Base-by-base conservation (phyloP, 179 eudicot genomes). In the Camellia oleifera region DNA sequence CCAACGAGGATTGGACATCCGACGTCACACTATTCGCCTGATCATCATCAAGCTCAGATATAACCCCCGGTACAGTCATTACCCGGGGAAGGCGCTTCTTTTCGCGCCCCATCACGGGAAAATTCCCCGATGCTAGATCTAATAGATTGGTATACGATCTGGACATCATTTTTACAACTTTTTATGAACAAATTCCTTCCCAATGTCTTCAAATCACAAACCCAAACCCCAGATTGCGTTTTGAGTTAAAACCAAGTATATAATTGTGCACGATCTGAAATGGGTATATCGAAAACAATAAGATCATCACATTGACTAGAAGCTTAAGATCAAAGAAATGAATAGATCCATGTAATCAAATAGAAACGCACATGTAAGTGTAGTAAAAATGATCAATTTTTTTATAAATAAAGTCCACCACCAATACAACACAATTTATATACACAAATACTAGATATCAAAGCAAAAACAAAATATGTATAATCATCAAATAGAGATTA, bases 101-200 rank as follows among this genome's bases (percentile, higher is more conserved):
- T 77, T 89, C 91, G 42, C 87, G 79, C 58, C 87, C 89, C 89
- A 88, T 86, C n/a, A 76, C 89, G n/a, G 90, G 92, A 74, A 89
- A 89, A 83, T 89, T 88, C 69, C 92, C 92, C 1, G 90, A 84
- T 7, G 90, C 88, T 78, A 89, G 85, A 88, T 89, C 92, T 78
- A 88, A 84, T 5, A 89, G 83, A 81, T 89, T 89, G 82, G 92
- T 84, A 86, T 88, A 88, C 76, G 90, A 88, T 82, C 82, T 86
- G n/a, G 90, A 88, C 90, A 88, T 86, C 90, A 88, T 88, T n/a
- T 80, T 88, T 66, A 54, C 54, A 12, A 56, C 32, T 56, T 53
- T 26, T 52, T 9, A 7, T 18, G 14, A 5, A 48, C 4, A 14
- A 50, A 26, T 42, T 44, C n/a, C 52, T 60, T 68, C 10, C 44